A percentile compares a stretch with the other conserved stretches of the same genome.
Evolutionary conservation across 2,329 filamentous ascomycete species (phyloP).

Genomic region (Pseudohalonectria lignicola): DNA sequence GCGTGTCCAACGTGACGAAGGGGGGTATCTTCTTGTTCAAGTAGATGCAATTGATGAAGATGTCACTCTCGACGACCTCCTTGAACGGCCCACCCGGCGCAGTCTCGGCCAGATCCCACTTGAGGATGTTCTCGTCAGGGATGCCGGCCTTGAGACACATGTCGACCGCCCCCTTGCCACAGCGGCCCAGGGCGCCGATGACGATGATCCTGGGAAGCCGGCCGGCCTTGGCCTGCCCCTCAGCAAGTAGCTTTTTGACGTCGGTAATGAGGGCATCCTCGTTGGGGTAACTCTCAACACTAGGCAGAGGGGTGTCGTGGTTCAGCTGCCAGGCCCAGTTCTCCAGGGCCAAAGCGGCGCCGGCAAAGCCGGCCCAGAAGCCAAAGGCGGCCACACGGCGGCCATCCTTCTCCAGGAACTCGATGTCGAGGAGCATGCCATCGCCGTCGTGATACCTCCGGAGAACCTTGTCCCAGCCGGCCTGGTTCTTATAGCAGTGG

Average conservation of each 20-base stretch:
- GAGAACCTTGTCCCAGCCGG: slow-evolving; percentile 70
- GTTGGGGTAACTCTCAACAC: slow-evolving; percentile 59
- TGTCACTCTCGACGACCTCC: slow-evolving; percentile 65
- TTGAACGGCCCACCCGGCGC: slow-evolving; percentile 63
- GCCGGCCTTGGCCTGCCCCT: slow-evolving; percentile 53
- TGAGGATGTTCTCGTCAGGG: slow-evolving; percentile 52
- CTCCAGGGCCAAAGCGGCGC: slow-evolving; percentile 63
- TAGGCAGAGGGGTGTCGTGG: slow-evolving; percentile 51
- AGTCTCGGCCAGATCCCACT: slow-evolving; percentile 73
- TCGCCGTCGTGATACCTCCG: slow-evolving; percentile 66
- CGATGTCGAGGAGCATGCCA: slow-evolving; percentile 72
- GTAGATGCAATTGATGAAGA: slow-evolving; percentile 87
- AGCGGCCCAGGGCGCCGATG: slow-evolving; percentile 76
- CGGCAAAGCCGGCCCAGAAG: slow-evolving; percentile 67
- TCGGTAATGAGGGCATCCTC: slow-evolving; percentile 62
- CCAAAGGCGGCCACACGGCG: slow-evolving; percentile 63
- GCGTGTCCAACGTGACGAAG: slow-evolving; percentile 63
- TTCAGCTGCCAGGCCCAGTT: slow-evolving; percentile 76
- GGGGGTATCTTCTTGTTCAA: slow-evolving; percentile 63
- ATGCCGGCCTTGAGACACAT: slow-evolving; percentile 67
- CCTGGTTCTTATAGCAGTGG: slow-evolving; percentile 66
- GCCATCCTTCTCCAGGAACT: slow-evolving; percentile 70
- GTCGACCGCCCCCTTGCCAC: slow-evolving; percentile 75
- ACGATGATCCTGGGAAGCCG: slow-evolving; percentile 65
- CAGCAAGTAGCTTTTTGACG: slow-evolving; percentile 60